Base-by-base conservation (phyloP, 345 rosid genomes). In the Pistacia atlantica region DNA sequence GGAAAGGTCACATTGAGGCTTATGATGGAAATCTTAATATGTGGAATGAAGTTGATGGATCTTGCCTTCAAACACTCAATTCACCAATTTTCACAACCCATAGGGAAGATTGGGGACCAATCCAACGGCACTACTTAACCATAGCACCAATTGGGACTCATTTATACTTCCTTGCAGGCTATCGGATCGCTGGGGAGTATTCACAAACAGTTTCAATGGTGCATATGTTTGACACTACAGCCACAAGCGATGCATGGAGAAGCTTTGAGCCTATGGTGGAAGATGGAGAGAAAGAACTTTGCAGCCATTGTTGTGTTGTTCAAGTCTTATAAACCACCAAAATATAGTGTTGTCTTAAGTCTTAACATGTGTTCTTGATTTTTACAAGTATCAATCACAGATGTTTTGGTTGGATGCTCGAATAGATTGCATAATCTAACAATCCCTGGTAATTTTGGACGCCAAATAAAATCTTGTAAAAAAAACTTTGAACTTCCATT, bases 1-100 rank as follows among this genome's bases (percentile, higher is more conserved):
- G 95, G 90, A 90, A 90, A 78, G 91, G 92, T 14, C 89, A 81
- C 72, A 86, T 90, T 2, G 91, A 87, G 12, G 71, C 80, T 0
- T 86, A 85, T 4, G 88, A 89, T 33, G 88, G 83, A 8, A 68
- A 72, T 28, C 83, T 87, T 0, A 86, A 83, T 57, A 80, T 86
- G 69, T 88, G 92, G 92, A 80, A 80, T 13, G 87, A 77, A 48
- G 94, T 87, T 3, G 84, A 87, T 35, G 84, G 84, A 31, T 87
- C 94, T 1, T 37, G 83, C 38, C 69, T 69, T 17, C 72, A 77
- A 35, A 78, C 80, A 1, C 67, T 81, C 0, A 69, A 77, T 56
- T 81, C 82, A 1, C 79, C 84, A 0, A 62, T 80, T 22, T 72
- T 74, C 17, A 33, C 79, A 1, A 37, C 11, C 20, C 62, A 17